These are phyloP conservation scores for Thozetella sp. DNA, from an alignment of 495 filamentous ascomycete genomes.

Conservation along the genomic window DNA sequence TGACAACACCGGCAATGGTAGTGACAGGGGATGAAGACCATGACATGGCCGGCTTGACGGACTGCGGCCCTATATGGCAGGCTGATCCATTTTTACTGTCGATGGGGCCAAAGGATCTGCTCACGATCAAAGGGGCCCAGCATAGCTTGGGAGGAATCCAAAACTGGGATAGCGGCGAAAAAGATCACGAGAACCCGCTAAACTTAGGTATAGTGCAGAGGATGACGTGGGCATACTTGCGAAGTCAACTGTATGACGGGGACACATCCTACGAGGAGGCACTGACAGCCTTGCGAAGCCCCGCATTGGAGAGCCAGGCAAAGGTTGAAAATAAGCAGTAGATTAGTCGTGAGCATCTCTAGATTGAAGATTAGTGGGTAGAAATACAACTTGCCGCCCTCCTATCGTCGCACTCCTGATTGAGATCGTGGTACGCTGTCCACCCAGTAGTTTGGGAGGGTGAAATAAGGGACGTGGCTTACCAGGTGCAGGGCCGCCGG, in stretches of 20 bases:
- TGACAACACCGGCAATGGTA: slow-evolving; percentile 36
- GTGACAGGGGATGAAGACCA: slow-evolving; percentile 38
- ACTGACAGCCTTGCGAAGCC: background rate
- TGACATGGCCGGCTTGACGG: slow-evolving; percentile 31
- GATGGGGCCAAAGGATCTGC: slow-evolving; percentile 35
- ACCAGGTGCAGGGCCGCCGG: too few relatives aligned
- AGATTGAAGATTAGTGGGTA: too few relatives aligned
- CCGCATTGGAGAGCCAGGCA: background rate
- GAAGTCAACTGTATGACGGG: slow-evolving; percentile 34
- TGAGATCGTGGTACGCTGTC: too few relatives aligned
- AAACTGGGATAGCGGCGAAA: slow-evolving; percentile 40
- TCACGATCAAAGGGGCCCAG: slow-evolving; percentile 30
- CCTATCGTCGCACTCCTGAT: too few relatives aligned
- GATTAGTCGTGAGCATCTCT: too few relatives aligned
- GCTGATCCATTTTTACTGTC: slow-evolving; percentile 35
- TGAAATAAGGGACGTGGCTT: too few relatives aligned
- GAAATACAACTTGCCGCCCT: too few relatives aligned
- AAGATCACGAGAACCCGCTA: slow-evolving; percentile 39
- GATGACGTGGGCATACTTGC: slow-evolving; percentile 41
- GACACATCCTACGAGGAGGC: slow-evolving; percentile 31
- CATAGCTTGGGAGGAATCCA: slow-evolving; percentile 41
- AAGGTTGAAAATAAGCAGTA: background rate
- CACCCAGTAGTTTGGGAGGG: too few relatives aligned
- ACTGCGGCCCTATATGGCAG: slow-evolving; percentile 39
- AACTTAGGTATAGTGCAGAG: slow-evolving; percentile 35